These are phyloP conservation scores for Claviceps purpurea DNA, from an alignment of 2,329 filamentous ascomycete species.

Conservation along the genomic window DNA sequence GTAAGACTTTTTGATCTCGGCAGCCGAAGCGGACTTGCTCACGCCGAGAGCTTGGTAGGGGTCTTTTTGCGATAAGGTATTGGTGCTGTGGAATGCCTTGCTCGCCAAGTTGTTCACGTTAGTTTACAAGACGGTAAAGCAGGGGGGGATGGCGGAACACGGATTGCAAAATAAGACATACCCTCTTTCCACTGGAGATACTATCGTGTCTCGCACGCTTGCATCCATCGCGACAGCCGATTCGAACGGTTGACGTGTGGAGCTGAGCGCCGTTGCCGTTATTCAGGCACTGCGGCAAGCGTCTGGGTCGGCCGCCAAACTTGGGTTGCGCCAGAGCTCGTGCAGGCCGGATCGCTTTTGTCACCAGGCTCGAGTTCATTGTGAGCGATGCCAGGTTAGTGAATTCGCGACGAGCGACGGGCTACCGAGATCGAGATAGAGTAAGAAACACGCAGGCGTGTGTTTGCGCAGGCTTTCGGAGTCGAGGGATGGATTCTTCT, in stretches of 20 bases:
- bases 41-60: slow-evolving; percentile 85
- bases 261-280: slow-evolving; percentile 24
- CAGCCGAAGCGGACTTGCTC: slow-evolving; percentile 60
- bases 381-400: slow-evolving; percentile 16
- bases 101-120: not conserved
- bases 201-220: slow-evolving; percentile 8
- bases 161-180: not conserved
- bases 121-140: not conserved
- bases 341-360: slow-evolving; percentile 32
- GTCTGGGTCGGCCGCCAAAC: slow-evolving; percentile 23
- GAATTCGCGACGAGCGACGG: slow-evolving; percentile 8
- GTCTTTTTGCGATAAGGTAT: slow-evolving; percentile 47
- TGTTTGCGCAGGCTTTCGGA: not conserved
- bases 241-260: slow-evolving; percentile 18
- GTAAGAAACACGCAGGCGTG: not conserved
- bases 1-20: slow-evolving; percentile 96
- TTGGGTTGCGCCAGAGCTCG: slow-evolving; percentile 32
- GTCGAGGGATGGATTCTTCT: slow-evolving; percentile 6
- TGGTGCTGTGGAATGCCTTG: slow-evolving; percentile 49
- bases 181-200: slow-evolving; percentile 17
- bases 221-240: slow-evolving; percentile 10
- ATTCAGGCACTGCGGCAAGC: slow-evolving; percentile 24
- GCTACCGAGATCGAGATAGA: slow-evolving; percentile 1
- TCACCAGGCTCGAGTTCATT: slow-evolving; percentile 35
- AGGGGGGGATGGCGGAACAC: not conserved